Evolutionary conservation across 495 filamentous ascomycete species (phyloP).

Genomic region (Trichocladium uniseriatum): DNA sequence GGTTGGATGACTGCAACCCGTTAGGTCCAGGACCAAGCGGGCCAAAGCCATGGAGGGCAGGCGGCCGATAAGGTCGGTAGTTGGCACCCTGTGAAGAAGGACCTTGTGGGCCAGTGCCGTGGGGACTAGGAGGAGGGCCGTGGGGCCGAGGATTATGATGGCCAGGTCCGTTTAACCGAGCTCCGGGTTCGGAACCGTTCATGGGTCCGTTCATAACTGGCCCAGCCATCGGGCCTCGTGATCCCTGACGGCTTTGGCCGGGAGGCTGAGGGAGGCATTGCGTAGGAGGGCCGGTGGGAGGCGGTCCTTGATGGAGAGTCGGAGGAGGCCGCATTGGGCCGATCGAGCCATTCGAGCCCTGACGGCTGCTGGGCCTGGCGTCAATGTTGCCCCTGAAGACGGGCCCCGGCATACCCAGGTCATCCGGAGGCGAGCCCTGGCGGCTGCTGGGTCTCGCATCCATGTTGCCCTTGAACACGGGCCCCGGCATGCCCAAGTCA

Average conservation of each 20-base stretch:
- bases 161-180: not conserved
- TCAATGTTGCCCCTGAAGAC: constrained; percentile 22
- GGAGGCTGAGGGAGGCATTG: constrained; percentile 19
- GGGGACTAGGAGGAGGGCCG: not conserved
- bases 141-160: not conserved
- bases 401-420: constrained; percentile 1
- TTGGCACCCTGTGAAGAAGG: not conserved
- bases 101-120: not conserved
- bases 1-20: constrained; percentile 3
- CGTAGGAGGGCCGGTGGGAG: constrained; percentile 24
- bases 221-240: not conserved
- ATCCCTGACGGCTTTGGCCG: constrained; percentile 12
- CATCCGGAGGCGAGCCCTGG: no score
- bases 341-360: constrained; percentile 1
- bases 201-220: not conserved
- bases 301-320: constrained; percentile 18
- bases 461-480: constrained; percentile 18
- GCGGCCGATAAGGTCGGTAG: constrained; percentile 6
- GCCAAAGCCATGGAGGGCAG: constrained; percentile 1
- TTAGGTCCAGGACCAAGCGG: not conserved
- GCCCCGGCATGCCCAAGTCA: no score
- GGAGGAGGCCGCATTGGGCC: not conserved
- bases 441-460: constrained; percentile 21
- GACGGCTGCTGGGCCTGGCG: constrained; percentile 17
- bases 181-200: not conserved